phyloP scores from a whole-genome alignment of 352 stramenopile genomes.

The Phytophthora palmivora region DNA sequence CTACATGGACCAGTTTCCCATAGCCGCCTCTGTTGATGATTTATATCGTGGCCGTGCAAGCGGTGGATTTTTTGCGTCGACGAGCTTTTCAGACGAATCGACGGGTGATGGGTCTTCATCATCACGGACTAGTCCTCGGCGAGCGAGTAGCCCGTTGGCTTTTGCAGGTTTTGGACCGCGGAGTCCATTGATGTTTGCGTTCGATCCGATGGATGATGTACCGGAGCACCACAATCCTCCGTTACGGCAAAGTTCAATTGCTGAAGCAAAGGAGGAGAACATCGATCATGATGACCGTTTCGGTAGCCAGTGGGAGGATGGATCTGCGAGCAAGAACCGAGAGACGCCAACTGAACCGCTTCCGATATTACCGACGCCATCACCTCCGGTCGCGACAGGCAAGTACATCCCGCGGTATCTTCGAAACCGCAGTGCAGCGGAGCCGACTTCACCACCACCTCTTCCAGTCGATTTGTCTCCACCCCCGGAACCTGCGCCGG shows the following conservation, averaged over 20 bases:
- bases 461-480: constrained; percentile 44
- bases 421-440: constrained; percentile 65
- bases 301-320: constrained; percentile 28
- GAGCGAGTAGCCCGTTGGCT: constrained; percentile 61
- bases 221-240: constrained; percentile 43
- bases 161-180: constrained; percentile 67
- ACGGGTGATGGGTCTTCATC: constrained; percentile 41
- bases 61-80: constrained; percentile 50
- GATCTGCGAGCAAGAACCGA: constrained; percentile 15
- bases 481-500: constrained; percentile 45
- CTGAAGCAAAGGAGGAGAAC: constrained; percentile 35
- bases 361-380: constrained; percentile 58
- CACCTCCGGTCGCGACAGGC: constrained; percentile 59
- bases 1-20: constrained; percentile 45
- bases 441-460: constrained; percentile 45
- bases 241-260: constrained; percentile 20
- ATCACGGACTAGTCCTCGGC: constrained; percentile 58
- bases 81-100: constrained; percentile 70
- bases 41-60: constrained; percentile 61
- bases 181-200: constrained; percentile 81
- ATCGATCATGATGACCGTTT: constrained; percentile 35
- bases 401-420: constrained; percentile 82
- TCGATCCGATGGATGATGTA: constrained; percentile 77
- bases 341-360: constrained; percentile 35
- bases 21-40: constrained; percentile 49